phyloP scores from a whole-genome alignment of 495 filamentous ascomycete genomes.

The Schizothecium vesticola region DNA sequence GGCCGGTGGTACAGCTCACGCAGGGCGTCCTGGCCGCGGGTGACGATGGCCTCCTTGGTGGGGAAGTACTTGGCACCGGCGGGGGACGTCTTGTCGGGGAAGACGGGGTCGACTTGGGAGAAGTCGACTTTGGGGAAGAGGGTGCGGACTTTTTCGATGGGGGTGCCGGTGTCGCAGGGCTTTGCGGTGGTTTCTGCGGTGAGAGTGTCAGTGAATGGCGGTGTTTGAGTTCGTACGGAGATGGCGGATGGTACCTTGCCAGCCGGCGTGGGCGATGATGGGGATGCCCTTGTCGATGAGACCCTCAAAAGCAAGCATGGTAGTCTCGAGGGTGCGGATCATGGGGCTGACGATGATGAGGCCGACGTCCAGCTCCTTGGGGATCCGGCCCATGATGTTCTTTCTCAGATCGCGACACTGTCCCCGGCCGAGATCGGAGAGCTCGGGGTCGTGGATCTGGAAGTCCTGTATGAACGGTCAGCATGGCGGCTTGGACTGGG shows the following conservation, averaged over 20 bases:
- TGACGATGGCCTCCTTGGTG: constrained; percentile 40
- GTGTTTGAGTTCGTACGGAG: not conserved
- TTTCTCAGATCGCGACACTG: constrained; percentile 48
- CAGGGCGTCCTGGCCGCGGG: constrained; percentile 45
- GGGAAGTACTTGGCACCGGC: constrained; percentile 40
- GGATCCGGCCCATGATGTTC: constrained; percentile 39
- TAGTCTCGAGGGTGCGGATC: constrained; percentile 54
- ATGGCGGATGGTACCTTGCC: constrained; percentile 37
- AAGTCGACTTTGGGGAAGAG: constrained; percentile 53
- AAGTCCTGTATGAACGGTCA: constrained; percentile 43
- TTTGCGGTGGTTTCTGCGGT: constrained; percentile 49
- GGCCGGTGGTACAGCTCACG: constrained; percentile 44
- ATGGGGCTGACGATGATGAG: constrained; percentile 56
- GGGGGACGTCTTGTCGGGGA: constrained; percentile 50
- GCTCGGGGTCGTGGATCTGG: constrained; percentile 47
- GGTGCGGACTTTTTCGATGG: constrained; percentile 32
- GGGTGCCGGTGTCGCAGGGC: constrained; percentile 53
- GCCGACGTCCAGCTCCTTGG: constrained; percentile 45
- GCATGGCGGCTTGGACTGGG: not conserved
- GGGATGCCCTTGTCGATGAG: constrained; percentile 48
- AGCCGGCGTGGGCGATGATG: constrained; percentile 47
- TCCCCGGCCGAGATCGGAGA: constrained; percentile 48
- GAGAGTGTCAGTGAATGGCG: not conserved
- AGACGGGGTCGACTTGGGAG: constrained; percentile 47
- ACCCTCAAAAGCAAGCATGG: constrained; percentile 44